A percentile compares a stretch with the other conserved stretches of the same genome.
phyloP scores from a whole-genome alignment of 2,329 filamentous ascomycete species.

The Ophiocordyceps camponoti-leonardi region DNA sequence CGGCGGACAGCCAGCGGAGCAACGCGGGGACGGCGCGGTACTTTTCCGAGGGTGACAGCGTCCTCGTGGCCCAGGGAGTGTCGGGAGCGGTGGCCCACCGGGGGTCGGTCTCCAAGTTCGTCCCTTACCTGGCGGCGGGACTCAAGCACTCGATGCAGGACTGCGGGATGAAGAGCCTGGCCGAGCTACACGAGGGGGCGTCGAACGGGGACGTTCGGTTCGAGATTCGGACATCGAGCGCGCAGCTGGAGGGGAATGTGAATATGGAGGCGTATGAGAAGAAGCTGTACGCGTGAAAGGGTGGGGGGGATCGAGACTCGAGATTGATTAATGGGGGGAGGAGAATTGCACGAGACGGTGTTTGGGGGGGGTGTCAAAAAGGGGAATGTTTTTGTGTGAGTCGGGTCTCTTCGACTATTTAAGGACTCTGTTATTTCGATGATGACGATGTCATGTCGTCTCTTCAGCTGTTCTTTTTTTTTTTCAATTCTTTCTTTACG shows the following conservation, averaged over 20 bases:
- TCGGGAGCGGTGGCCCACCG: constrained; percentile 70
- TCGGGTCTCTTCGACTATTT: too few species aligned
- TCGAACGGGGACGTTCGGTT: constrained; percentile 65
- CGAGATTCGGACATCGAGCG: constrained; percentile 84
- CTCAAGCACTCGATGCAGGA: constrained; percentile 97
- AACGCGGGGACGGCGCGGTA: constrained; percentile 96
- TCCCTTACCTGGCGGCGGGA: constrained; percentile 88
- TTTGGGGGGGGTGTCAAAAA: too few species aligned
- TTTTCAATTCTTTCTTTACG: too few species aligned
- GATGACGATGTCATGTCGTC: too few species aligned
- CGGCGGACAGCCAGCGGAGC: constrained; percentile 56
- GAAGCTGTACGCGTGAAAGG: constrained; percentile 79
- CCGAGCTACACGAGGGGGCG: constrained; percentile 61
- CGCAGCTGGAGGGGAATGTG: constrained; percentile 90
- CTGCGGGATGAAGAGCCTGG: constrained; percentile 68
- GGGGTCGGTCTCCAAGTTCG: constrained; percentile 80
- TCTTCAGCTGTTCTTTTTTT: too few species aligned
- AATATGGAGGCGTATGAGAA: constrained; percentile 99
- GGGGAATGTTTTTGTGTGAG: background rate
- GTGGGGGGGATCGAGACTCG: background rate
- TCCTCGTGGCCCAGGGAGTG: constrained; percentile 93
- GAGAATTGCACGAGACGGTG: too few species aligned
- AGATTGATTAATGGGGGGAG: too few species aligned
- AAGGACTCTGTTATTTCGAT: too few species aligned
- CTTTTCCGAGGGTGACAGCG: constrained; percentile 90